These are phyloP conservation scores for Hyaloscypha hepaticicola DNA, from an alignment of 495 filamentous ascomycete species.

Conservation along the genomic window DNA sequence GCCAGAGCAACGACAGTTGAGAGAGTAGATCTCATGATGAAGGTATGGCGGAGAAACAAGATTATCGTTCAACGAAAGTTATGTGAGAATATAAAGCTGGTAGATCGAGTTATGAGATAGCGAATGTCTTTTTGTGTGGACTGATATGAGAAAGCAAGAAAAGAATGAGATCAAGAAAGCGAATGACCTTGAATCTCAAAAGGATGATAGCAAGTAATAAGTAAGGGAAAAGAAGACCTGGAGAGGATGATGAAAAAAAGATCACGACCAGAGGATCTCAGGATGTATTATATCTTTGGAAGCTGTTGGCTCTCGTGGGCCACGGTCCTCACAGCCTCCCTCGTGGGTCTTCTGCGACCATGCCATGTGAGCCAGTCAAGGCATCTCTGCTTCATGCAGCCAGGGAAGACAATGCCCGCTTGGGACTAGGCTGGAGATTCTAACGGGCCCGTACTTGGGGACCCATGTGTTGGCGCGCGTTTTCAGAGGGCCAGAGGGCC, in stretches of 20 bases:
- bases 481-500: not conserved
- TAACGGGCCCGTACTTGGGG: not conserved
- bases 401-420: not conserved
- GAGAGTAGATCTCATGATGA: conserved; percentile 32
- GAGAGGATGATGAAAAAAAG: conserved; percentile 34
- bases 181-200: conserved; percentile 54
- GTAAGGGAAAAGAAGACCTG: conserved; percentile 36
- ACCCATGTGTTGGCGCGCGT: not conserved
- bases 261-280: conserved; percentile 26
- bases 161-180: conserved; percentile 50
- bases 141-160: conserved; percentile 30
- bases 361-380: conserved; percentile 27
- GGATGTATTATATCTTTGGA: conserved; percentile 30
- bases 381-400: conserved; percentile 10
- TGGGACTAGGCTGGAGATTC: not conserved
- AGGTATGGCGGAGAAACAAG: conserved; percentile 14
- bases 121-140: conserved; percentile 21
- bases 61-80: conserved; percentile 16
- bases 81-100: conserved; percentile 22
- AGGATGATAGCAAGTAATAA: conserved; percentile 34
- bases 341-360: conserved; percentile 2
- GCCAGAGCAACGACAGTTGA: conserved; percentile 52
- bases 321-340: conserved; percentile 24
- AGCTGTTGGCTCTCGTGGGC: conserved; percentile 24
- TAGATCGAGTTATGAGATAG: conserved; percentile 21